Conservation (phyloP, 768 basidiomycete genomes). For the Clitopilus hobsonii region DNA sequence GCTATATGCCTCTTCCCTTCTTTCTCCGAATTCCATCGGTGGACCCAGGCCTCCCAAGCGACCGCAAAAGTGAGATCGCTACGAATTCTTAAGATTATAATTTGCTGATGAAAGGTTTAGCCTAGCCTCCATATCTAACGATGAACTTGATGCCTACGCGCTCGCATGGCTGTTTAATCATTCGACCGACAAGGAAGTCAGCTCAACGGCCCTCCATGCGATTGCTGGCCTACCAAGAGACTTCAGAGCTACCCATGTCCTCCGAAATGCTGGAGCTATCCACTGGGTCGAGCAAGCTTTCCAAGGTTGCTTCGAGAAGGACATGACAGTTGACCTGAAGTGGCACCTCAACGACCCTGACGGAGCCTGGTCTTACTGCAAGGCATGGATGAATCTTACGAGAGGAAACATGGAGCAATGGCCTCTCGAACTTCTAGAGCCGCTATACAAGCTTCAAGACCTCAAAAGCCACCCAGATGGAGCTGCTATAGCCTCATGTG, state of each 20-base stretch:
- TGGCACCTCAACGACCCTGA: constrained; percentile 32
- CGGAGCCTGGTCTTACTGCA: constrained; percentile 31
- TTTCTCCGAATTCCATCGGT: background rate
- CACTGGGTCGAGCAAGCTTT: constrained; percentile 29
- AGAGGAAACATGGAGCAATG: constrained; percentile 28
- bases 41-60: background rate
- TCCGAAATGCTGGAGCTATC: constrained; percentile 31
- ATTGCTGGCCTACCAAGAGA: constrained; percentile 33
- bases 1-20: background rate
- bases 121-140: constrained; percentile 14
- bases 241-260: constrained; percentile 30
- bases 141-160: constrained; percentile 31
- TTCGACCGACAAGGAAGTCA: constrained; percentile 26
- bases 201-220: constrained; percentile 26
- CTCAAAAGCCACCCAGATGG: constrained; percentile 21
- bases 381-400: constrained; percentile 35
- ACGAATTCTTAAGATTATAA: background rate
- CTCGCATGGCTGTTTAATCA: constrained; percentile 33
- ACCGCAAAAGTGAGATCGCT: background rate
- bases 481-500: constrained; percentile 30
- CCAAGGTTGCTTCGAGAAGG: constrained; percentile 32
- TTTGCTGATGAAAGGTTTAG: background rate
- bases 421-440: constrained; percentile 29
- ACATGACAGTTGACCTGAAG: constrained; percentile 27
- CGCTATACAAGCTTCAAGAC: constrained; percentile 28